phyloP scores from a whole-genome alignment of 1,284 basidiomycete species.

The Porodaedalea pini region DNA sequence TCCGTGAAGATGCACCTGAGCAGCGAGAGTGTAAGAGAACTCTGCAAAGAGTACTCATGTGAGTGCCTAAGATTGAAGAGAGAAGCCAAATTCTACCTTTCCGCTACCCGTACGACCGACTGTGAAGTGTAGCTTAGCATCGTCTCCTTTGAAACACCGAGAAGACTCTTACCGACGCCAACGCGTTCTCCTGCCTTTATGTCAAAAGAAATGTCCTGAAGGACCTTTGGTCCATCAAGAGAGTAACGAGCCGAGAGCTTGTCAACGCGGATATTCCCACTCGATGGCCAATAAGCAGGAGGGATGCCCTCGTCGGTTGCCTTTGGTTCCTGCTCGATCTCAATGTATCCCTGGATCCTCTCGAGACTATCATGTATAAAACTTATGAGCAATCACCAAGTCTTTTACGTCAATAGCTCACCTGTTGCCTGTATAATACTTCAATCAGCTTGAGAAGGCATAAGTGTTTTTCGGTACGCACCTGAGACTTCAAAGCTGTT shows the following conservation, averaged over 20 bases:
- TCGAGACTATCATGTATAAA: conserved; percentile 49
- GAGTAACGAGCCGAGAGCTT: conserved; percentile 59
- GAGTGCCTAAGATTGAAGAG: not conserved
- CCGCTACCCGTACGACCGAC: conserved; percentile 75
- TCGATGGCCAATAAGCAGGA: conserved; percentile 77
- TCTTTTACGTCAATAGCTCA: conserved; percentile 22
- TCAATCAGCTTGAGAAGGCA: not conserved
- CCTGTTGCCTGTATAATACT: conserved; percentile 43
- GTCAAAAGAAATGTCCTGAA: conserved; percentile 45
- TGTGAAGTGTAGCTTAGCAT: conserved; percentile 23
- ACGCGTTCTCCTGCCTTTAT: conserved; percentile 50
- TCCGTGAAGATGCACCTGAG: conserved; percentile 42
- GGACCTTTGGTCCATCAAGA: conserved; percentile 39
- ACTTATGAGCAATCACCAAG: not conserved
- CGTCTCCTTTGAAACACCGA: conserved; percentile 1
- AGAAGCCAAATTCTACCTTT: conserved; percentile 43
- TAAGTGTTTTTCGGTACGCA: conserved; percentile 24
- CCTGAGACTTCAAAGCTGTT: conserved; percentile 62
- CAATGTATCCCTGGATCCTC: conserved; percentile 68
- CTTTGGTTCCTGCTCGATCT: conserved; percentile 68
- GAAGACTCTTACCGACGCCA: conserved; percentile 38
- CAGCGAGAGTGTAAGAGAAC: conserved; percentile 39
- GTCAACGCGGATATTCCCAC: conserved; percentile 63
- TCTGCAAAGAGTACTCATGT: conserved; percentile 27
- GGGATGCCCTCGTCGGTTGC: conserved; percentile 49